Evolutionary conservation across 345 rosid species (phyloP).

Genomic region (Eucalyptus sideroxylon): DNA sequence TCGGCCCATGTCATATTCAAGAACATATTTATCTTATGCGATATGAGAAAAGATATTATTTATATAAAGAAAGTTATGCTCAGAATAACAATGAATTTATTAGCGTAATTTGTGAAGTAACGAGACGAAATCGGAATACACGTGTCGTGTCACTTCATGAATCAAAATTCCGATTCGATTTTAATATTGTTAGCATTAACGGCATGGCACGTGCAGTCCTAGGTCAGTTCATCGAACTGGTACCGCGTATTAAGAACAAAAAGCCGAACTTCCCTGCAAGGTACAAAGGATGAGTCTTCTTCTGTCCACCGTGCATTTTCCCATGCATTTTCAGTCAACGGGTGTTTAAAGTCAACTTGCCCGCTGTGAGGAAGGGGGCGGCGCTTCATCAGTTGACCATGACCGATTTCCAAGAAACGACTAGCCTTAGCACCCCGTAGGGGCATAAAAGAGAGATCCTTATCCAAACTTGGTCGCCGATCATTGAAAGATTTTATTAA

Average conservation of each 20-base stretch:
- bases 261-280: background rate
- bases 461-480: background rate
- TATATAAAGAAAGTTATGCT: rapidly evolving
- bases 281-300: background rate
- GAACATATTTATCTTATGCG: rapidly evolving
- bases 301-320: background rate
- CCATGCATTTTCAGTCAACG: background rate
- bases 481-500: background rate
- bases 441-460: background rate
- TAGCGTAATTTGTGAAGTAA: background rate
- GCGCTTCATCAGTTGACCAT: background rate
- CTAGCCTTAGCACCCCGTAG: background rate
- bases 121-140: rapidly evolving
- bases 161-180: background rate
- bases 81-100: rapidly evolving
- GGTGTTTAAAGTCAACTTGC: background rate
- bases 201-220: background rate
- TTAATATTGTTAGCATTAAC: background rate
- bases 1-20: rapidly evolving
- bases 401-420: background rate
- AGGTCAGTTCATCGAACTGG: background rate
- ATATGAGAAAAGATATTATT: background rate
- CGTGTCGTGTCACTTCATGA: background rate
- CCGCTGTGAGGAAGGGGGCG: background rate
- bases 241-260: background rate